Evolutionary conservation across 805 yeast species (phyloP).

Genomic region (Candida germanica): DNA sequence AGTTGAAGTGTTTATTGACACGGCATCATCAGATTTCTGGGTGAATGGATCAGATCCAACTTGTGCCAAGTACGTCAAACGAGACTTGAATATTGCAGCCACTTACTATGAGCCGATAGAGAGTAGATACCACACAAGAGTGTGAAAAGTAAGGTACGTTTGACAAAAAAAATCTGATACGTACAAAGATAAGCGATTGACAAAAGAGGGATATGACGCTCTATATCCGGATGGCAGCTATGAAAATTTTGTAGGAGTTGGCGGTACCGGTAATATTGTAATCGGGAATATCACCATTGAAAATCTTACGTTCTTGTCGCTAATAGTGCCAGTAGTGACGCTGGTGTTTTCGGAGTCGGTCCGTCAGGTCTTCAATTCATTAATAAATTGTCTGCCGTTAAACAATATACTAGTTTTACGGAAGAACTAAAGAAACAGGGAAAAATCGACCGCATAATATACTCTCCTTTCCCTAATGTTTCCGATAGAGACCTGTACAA

Average conservation of each 20-base stretch:
- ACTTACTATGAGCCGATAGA: no score
- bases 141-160: no score
- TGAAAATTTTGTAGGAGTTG: no score
- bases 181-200: no score
- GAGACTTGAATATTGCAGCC: not conserved
- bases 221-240: no score
- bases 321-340: constrained; percentile 49
- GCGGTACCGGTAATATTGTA: no score
- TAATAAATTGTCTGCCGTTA: constrained; percentile 12
- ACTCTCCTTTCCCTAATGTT: constrained; percentile 23
- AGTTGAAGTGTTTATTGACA: constrained; percentile 34
- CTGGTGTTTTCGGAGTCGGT: constrained; percentile 64
- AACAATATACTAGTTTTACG: constrained; percentile 25
- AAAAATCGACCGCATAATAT: constrained; percentile 26
- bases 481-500: constrained; percentile 28
- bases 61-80: not conserved
- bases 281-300: no score
- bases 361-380: constrained; percentile 54
- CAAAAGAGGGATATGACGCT: no score
- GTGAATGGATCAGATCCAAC: constrained; percentile 21
- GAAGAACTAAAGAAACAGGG: constrained; percentile 28
- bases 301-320: no score
- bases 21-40: constrained; percentile 43
- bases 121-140: no score
- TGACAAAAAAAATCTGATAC: no score